phyloP scores from a whole-genome alignment of 192 early-diverging fungal species.

The Physocladia obscura region DNA sequence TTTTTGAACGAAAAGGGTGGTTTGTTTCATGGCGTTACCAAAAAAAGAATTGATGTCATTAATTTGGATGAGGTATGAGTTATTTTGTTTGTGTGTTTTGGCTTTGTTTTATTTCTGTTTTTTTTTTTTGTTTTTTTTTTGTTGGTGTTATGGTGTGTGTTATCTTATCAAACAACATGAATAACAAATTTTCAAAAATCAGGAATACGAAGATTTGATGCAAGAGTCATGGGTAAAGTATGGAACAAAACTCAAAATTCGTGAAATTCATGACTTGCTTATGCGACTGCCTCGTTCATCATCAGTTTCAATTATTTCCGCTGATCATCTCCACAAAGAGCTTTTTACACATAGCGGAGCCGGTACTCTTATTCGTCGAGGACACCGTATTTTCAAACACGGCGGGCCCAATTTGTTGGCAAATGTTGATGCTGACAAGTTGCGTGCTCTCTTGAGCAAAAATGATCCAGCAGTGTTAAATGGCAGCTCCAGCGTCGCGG shows the following conservation, averaged over 20 bases:
- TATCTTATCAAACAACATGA: neutral
- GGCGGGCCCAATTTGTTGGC: slow-evolving; percentile 54
- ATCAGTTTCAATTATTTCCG: slow-evolving; percentile 98
- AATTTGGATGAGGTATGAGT: slow-evolving; percentile 98
- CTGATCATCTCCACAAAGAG: slow-evolving; percentile 98
- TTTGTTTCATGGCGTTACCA: slow-evolving; percentile 88
- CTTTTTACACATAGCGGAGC: slow-evolving; percentile 97
- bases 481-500: slow-evolving; percentile 68
- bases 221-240: slow-evolving; percentile 97
- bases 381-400: slow-evolving; percentile 82
- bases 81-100: slow-evolving; percentile 9
- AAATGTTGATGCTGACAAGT: slow-evolving; percentile 71
- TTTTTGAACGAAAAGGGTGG: slow-evolving; percentile 98
- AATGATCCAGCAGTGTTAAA: slow-evolving; percentile 71
- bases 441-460: slow-evolving; percentile 75
- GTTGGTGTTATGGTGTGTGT: slow-evolving; percentile 14
- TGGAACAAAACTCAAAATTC: slow-evolving; percentile 97
- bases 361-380: slow-evolving; percentile 94
- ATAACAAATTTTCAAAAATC: neutral
- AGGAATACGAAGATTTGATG: slow-evolving; percentile 93
- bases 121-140: slow-evolving; percentile 14
- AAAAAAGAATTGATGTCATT: slow-evolving; percentile 95
- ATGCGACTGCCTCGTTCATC: slow-evolving; percentile 95
- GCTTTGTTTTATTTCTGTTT: neutral
- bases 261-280: slow-evolving; percentile 94